Base-by-base conservation (phyloP, 768 basidiomycete genomes). In the Tylopilus sp. region DNA sequence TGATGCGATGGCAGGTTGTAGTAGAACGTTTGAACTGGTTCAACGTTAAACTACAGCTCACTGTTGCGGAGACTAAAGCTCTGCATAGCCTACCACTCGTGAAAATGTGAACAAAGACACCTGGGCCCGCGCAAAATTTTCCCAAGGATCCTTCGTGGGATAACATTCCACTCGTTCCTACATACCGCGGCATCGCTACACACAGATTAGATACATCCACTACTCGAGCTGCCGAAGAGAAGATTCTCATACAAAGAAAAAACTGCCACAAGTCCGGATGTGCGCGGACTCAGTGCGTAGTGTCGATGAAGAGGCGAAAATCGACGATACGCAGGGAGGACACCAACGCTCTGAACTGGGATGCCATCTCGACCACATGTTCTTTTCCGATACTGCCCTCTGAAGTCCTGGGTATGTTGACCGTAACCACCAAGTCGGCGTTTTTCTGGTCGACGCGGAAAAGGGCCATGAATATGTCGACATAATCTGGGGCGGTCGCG, bases 361-460 rank as follows among this genome's bases (percentile, higher is more conserved):
- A 64, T 51, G 69, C 64, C 33, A 53, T 64, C 62, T 35, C 70
- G 61, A 23, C 67, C 68, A 48, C 52, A 22, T 18, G 41, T 45
- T 73, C 70, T 52, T 68, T 61, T n/a, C 60, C 67, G 35, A 79
- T 73, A 28, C 49, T 31, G 15, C 41, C 51, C 21, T 39, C 45
- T 17, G 42, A 38, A 39, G 72, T 75, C 49, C 79, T 76, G 26
- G 95, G 95, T 20, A 88, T 77, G 69, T 95, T 98, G 63, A 86
- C 85, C 17, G 88, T 87, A 53, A 90, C 77, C 25, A 97, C 87
- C 20, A 99, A 66, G 65, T 99, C 97, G 6, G 86, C 79, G 30
- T 75, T 74, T 67, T 88, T 89, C 35, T 49, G 50, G 23, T 12
- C 6, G 20, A 95, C 73, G 30, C 95, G 82, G 72, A 84, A 98